Base-by-base conservation (phyloP, 176 grass and related monocot species). In the Oryza longistaminata region DNA sequence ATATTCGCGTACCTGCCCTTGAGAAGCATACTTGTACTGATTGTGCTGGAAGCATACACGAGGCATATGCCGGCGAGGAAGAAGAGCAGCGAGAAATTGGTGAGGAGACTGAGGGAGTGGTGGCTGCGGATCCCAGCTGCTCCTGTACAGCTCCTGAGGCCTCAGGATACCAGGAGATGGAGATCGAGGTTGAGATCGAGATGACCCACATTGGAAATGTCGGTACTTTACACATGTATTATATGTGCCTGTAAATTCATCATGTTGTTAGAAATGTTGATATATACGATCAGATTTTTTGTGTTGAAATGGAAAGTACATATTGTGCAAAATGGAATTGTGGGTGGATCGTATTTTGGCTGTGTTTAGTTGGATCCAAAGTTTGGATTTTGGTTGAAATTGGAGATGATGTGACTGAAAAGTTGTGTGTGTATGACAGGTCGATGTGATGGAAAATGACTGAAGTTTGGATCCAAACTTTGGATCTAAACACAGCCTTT, bases 91-190 rank as follows among this genome's bases (percentile, higher is more conserved):
- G 96, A 99, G 86, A 96, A 92, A 33, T 52, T 96, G 81, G 68
- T 92, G 78, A 86, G 96, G 17, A 94, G 96, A 71, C 64, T 99
- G 31, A 90, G 84, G 48, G 93, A 99, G 75, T 94, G 96, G 91
- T 99, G 96, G 93, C 74, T 88, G 7, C 93, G 93, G 25, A 90
- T 99, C 64, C 96, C 96, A 1, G 93, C 93, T 3, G 93, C 93
- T 15, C 96, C 90, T 4, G 93, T 96, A 19, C 93, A 94, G 4
- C 71, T 99, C 21, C 2, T 89, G 80, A 91, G 79, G 49, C 79
- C 79, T 45, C 70, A 76, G 7, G 91, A 90, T 6, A 76, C 70
- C 49, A 94, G 74, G 46, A 88, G 85, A 85, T 87, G 80, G 52
- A 90, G 84, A 64, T 85, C 88, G 0, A 78, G 83, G 21, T 40